A percentile compares a stretch with the other conserved stretches of the same genome.
Conservation (phyloP, 495 filamentous ascomycete genomes). For the Podospora pseudoanserina region DNA sequence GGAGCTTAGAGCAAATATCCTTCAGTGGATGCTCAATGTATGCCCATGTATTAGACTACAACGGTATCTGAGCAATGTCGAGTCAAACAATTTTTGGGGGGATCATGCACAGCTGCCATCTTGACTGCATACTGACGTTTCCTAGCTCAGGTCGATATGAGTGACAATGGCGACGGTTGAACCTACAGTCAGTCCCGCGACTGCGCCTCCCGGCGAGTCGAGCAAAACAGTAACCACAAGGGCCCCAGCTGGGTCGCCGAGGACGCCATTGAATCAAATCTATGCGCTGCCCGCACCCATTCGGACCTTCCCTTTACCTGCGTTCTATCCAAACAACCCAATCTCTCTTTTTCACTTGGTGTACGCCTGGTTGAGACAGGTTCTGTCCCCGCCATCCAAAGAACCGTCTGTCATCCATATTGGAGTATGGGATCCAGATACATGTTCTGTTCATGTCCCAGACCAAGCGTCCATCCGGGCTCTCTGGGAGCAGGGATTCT, state of each 20-base stretch:
- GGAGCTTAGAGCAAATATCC: conserved; percentile 57
- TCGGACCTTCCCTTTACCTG: conserved; percentile 73
- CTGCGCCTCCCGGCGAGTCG: neutral
- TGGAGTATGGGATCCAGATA: conserved; percentile 72
- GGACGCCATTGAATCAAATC: conserved; percentile 56
- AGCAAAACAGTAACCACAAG: conserved; percentile 20
- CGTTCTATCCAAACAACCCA: conserved; percentile 88
- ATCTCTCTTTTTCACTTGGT: conserved; percentile 76
- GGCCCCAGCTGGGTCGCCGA: conserved; percentile 19
- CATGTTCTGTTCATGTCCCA: conserved; percentile 79
- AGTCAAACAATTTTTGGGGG: neutral
- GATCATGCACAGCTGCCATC: neutral
- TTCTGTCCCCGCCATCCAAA: conserved; percentile 60
- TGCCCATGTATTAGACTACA: conserved; percentile 86
- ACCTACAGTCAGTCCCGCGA: conserved; percentile 2
- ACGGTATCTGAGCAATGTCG: conserved; percentile 84
- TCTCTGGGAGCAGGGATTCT: conserved; percentile 94
- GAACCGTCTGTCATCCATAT: conserved; percentile 64
- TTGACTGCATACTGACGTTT: neutral
- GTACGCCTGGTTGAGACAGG: conserved; percentile 69
- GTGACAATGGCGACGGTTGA: conserved; percentile 3
- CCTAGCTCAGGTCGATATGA: conserved; percentile 35
- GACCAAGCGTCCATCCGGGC: conserved; percentile 69
- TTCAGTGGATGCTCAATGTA: conserved; percentile 51
- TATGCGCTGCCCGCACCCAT: conserved; percentile 80